Evolutionary conservation across 2,329 filamentous ascomycete genomes (phyloP).

Genomic region (Thielaviopsis euricoi): DNA sequence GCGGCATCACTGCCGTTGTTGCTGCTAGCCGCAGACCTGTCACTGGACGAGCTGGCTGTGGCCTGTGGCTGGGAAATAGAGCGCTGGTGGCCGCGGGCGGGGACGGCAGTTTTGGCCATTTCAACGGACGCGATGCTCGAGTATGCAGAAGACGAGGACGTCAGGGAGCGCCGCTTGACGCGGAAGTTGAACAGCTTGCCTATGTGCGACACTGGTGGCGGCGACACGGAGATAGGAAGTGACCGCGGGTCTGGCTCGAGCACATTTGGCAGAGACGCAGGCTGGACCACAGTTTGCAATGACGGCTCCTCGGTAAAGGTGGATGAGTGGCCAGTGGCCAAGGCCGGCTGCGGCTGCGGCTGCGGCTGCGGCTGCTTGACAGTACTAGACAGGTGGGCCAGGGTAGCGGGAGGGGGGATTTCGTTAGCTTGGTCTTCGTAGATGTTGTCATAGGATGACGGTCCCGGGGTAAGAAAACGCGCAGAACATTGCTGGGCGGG

Average conservation of each 20-base stretch:
- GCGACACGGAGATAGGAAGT: background rate
- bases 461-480: background rate
- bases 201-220: too few species aligned
- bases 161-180: background rate
- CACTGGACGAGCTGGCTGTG: background rate
- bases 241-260: too few species aligned
- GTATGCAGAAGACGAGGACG: background rate
- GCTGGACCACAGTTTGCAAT: too few species aligned
- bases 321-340: too few species aligned
- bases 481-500: background rate
- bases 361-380: too few species aligned
- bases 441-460: background rate
- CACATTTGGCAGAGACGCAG: too few species aligned
- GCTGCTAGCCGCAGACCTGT: background rate
- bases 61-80: background rate
- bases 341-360: too few species aligned
- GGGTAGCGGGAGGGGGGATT: background rate
- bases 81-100: background rate
- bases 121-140: background rate
- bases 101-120: background rate
- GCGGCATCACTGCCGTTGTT: background rate
- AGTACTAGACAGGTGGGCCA: too few species aligned
- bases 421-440: background rate
- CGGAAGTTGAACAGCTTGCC: background rate
- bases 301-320: too few species aligned